Evolutionary conservation across 371 early-diverging fungal genomes (phyloP), one percentile per base, ranked within the genome.

Genomic region (Rhizopus microsporus): DNA sequence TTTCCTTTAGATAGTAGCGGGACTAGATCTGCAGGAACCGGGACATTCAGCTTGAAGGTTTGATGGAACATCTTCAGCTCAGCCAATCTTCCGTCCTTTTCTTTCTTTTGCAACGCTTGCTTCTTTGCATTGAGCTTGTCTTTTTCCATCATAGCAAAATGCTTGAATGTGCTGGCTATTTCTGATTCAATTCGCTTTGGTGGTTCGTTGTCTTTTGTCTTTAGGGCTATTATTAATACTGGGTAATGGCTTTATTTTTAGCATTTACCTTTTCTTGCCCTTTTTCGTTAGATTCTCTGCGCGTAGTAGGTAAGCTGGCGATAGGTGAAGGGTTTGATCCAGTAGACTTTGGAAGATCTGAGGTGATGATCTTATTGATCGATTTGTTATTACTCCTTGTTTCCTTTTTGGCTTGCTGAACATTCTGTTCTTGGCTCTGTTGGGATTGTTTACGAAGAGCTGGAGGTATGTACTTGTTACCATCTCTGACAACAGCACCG

Each of bases 401-500:
- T 37, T 29, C 51, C 6, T 57, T 56, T 58, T 69, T 58, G 23
- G 59, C 44, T 15, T 37, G 38, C 13, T 37, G 38, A 7, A 5
- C 6, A 37, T 37, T 37, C 45, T 67, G 47, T 50, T 46, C 30
- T 46, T 59, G 56, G 33, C 17, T 54, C 37, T 60, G 55, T 48
- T 52, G 49, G 7, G 35, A 52, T 43, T 43, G 62, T 34, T 88
- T 86, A 13, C 97, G 90, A 60, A 89, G 56, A 15, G 88, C 84
- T 12, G 95, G 95, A 23, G 96, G 93, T 32, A 92, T 87, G 56
- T 93, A 91, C 66, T 87, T 88, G 64, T 81, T 90, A 7, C 84
- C 68, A 9, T 88, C 89, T 10, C 88, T 83, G 38, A 89, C 82
- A 46, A 93, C 92, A 1, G 92, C 88, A 42, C 88, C 89, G 57